Conservation (phyloP, 805 yeast species). For the Komagataella phaffii region DNA sequence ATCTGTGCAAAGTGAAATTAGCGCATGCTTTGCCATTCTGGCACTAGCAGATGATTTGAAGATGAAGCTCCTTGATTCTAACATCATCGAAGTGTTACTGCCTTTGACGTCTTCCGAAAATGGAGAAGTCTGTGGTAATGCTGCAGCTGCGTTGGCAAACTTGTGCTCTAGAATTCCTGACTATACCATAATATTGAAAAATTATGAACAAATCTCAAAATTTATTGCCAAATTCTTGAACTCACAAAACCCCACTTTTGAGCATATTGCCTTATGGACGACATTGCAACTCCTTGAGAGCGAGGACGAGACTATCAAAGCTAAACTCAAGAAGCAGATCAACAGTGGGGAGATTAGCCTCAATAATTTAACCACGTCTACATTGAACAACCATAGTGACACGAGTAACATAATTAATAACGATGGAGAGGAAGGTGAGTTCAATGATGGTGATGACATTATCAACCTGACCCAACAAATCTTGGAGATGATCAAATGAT, state of each 20-base stretch:
- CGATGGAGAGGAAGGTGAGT: slow-evolving; percentile 13
- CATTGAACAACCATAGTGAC: not conserved
- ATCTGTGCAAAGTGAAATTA: slow-evolving; percentile 88
- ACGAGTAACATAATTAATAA: slow-evolving; percentile 2
- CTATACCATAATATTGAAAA: slow-evolving; percentile 62
- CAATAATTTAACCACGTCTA: slow-evolving; percentile 12
- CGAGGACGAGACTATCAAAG: slow-evolving; percentile 49
- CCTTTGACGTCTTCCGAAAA: slow-evolving; percentile 83
- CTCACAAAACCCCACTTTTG: slow-evolving; percentile 84
- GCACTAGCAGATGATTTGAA: slow-evolving; percentile 94
- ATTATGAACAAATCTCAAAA: slow-evolving; percentile 86
- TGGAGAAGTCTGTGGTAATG: slow-evolving; percentile 94
- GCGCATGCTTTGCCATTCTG: slow-evolving; percentile 93
- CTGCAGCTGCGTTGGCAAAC: slow-evolving; percentile 97
- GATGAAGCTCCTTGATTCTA: slow-evolving; percentile 67
- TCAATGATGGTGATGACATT: slow-evolving; percentile 21
- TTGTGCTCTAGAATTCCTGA: slow-evolving; percentile 82
- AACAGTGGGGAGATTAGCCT: slow-evolving; percentile 18
- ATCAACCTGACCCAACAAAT: slow-evolving; percentile 22
- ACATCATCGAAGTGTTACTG: slow-evolving; percentile 75
- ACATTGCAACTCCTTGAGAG: slow-evolving; percentile 86
- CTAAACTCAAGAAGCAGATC: slow-evolving; percentile 18
- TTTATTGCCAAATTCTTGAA: slow-evolving; percentile 71
- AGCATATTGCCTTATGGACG: slow-evolving; percentile 97
- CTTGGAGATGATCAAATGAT: slow-evolving; percentile 17